Evolutionary conservation across 2,329 filamentous ascomycete genomes (phyloP).

Genomic region (Rugonectria rugulosa): DNA sequence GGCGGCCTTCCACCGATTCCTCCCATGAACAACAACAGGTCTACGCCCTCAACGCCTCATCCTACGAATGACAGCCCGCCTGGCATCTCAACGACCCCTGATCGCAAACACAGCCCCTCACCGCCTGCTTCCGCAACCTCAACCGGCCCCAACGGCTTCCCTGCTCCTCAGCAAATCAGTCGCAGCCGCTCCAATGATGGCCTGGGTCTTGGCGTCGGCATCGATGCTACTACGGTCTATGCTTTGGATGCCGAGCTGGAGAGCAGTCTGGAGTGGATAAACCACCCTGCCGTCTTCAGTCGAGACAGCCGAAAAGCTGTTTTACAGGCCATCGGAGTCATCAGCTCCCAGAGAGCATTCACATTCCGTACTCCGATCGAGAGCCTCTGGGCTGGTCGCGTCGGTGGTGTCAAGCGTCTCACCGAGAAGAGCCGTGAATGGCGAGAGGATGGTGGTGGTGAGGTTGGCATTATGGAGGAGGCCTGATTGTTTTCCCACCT

Average conservation of each 20-base stretch:
- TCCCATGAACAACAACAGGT: slow-evolving; percentile 55
- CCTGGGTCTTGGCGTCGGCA: slow-evolving; percentile 72
- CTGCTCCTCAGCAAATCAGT: slow-evolving; percentile 51
- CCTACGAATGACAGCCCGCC: slow-evolving; percentile 54
- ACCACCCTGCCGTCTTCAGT: slow-evolving; percentile 92
- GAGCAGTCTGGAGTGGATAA: slow-evolving; percentile 94
- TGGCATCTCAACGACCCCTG: slow-evolving; percentile 55
- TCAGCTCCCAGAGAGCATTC: slow-evolving; percentile 91
- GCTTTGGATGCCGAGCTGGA: slow-evolving; percentile 93
- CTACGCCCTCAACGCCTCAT: slow-evolving; percentile 59
- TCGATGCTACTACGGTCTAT: slow-evolving; percentile 81
- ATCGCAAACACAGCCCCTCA: slow-evolving; percentile 63
- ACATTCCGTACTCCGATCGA: slow-evolving; percentile 93
- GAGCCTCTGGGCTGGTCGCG: slow-evolving; percentile 84
- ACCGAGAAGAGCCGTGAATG: slow-evolving; percentile 89
- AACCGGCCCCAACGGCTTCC: slow-evolving; percentile 49
- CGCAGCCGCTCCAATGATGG: slow-evolving; percentile 64
- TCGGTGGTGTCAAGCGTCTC: slow-evolving; percentile 80
- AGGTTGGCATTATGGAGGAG: slow-evolving; percentile 69
- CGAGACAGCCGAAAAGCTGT: slow-evolving; percentile 95
- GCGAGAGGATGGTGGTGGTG: slow-evolving; percentile 85
- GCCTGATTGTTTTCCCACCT: slow-evolving; percentile 46
- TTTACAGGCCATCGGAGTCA: slow-evolving; percentile 94
- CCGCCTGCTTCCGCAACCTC: slow-evolving; percentile 59
- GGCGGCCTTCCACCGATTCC: slow-evolving; percentile 91